Conservation (phyloP, 23 red algal genomes). For the Chondrus crispus region DNA sequence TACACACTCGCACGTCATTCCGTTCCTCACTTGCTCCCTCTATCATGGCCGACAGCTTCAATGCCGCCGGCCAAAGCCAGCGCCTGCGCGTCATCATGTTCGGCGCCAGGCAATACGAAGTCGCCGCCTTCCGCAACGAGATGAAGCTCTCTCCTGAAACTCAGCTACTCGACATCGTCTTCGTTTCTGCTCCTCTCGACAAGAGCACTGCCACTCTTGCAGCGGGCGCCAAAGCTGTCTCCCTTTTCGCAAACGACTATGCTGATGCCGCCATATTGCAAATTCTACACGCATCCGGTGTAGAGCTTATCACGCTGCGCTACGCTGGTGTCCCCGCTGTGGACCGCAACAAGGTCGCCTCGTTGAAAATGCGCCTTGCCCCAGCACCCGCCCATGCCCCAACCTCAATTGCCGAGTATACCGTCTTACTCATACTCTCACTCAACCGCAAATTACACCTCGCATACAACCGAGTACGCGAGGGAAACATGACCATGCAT, state of each 20-base stretch:
- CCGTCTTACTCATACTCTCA: conserved; percentile 53
- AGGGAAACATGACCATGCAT: conserved; percentile 67
- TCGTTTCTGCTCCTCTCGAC: conserved; percentile 5
- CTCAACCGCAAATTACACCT: conserved; percentile 67
- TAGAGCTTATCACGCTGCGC: conserved; percentile 61
- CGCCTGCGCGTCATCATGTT: conserved; percentile 22
- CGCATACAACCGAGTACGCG: conserved; percentile 67
- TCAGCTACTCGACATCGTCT: conserved; percentile 21
- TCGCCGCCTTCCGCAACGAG: conserved; percentile 20
- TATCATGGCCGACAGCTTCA: too few species aligned
- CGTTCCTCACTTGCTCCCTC: too few species aligned
- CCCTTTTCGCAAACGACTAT: conserved; percentile 34
- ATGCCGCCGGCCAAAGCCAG: too few species aligned
- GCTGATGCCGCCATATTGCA: conserved; percentile 23
- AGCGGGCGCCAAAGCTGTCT: conserved; percentile 24
- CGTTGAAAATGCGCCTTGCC: conserved; percentile 33
- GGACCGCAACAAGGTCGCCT: conserved; percentile 1
- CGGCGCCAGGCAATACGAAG: conserved; percentile 21
- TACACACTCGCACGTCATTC: too few species aligned
- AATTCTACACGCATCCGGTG: conserved; percentile 24
- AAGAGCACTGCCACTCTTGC: conserved; percentile 25
- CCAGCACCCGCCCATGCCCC: conserved; percentile 59
- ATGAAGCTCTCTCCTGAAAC: background rate
- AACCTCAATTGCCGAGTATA: conserved; percentile 66
- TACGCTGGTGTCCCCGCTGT: conserved; percentile 49